phyloP scores from a whole-genome alignment of 2,329 filamentous ascomycete species.

The Ceratocystis ficicola region DNA sequence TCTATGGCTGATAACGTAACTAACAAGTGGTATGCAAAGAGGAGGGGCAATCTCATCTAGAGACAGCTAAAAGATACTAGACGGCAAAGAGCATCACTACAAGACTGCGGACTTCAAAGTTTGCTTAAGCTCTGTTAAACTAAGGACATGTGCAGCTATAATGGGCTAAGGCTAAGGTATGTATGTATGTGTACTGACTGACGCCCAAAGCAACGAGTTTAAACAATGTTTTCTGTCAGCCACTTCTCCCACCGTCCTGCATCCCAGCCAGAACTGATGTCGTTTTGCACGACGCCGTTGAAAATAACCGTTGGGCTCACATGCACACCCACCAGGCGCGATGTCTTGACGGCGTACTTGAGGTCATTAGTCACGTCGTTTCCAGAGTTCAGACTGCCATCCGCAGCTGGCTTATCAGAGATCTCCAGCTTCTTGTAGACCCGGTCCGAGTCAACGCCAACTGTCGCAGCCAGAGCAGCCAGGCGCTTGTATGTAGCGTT shows the following conservation, averaged over 20 bases:
- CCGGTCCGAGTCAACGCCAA: constrained; percentile 57
- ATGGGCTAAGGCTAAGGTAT: neutral
- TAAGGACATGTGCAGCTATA: neutral
- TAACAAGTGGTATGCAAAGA: neutral
- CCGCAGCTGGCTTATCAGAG: constrained; percentile 50
- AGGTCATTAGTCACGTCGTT: constrained; percentile 77
- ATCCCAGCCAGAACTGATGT: constrained; percentile 68
- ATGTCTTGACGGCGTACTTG: constrained; percentile 70
- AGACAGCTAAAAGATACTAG: neutral
- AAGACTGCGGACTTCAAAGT: neutral
- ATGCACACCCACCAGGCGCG: constrained; percentile 69
- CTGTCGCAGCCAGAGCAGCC: constrained; percentile 55
- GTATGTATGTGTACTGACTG: no score
- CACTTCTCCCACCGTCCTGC: constrained; percentile 76
- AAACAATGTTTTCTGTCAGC: constrained; percentile 39
- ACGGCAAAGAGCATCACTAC: neutral
- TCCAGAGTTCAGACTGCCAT: constrained; percentile 62
- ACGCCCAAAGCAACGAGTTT: neutral
- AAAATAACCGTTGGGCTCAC: constrained; percentile 85
- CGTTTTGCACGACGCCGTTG: constrained; percentile 68
- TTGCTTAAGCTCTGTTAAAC: neutral
- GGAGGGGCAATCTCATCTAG: neutral
- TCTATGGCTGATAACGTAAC: no score
- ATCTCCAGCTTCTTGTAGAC: constrained; percentile 60
- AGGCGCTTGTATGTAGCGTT: constrained; percentile 75